These are phyloP conservation scores for Gynandropsis gynandra DNA, from an alignment of 345 rosid genomes.

Conservation along the genomic window DNA sequence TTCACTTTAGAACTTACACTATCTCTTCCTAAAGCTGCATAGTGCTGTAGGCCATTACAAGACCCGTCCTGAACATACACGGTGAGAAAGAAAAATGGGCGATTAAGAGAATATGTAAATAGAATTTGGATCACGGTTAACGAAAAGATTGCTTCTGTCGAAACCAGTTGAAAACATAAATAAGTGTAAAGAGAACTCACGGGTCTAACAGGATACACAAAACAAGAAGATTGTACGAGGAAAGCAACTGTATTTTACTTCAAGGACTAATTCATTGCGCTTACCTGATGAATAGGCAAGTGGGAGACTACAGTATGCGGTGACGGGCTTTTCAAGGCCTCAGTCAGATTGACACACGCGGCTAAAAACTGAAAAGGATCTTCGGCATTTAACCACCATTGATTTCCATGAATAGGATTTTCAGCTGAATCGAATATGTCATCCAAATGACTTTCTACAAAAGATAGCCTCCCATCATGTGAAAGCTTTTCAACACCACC, in stretches of 20 bases:
- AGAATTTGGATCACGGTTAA: constrained; percentile 5
- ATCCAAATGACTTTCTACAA: constrained; percentile 71
- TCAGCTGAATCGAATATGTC: constrained; percentile 93
- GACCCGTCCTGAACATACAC: constrained; percentile 76
- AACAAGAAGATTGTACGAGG: constrained; percentile 7
- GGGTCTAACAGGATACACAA: background rate
- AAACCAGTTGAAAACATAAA: background rate
- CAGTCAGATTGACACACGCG: constrained; percentile 73
- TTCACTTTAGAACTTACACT: constrained; percentile 47
- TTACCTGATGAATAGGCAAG: constrained; percentile 95
- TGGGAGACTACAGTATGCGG: constrained; percentile 64
- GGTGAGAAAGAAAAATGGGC: background rate
- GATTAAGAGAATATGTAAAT: background rate
- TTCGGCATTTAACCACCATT: constrained; percentile 96
- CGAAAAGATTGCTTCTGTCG: background rate
- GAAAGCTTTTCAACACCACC: constrained; percentile 94
- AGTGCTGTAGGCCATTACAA: constrained; percentile 96
- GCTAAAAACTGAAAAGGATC: constrained; percentile 99
- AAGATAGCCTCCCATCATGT: constrained; percentile 75
- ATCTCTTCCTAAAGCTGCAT: constrained; percentile 97
- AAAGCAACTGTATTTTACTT: constrained; percentile 4
- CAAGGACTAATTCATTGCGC: constrained; percentile 16
- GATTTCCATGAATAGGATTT: constrained; percentile 70
- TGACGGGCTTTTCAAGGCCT: constrained; percentile 78
- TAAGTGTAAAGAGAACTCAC: background rate